A percentile compares a stretch with the other conserved stretches of the same genome.
These are phyloP conservation scores for Hypholoma fasciculare DNA, from an alignment of 768 basidiomycete genomes.

Conservation along the genomic window DNA sequence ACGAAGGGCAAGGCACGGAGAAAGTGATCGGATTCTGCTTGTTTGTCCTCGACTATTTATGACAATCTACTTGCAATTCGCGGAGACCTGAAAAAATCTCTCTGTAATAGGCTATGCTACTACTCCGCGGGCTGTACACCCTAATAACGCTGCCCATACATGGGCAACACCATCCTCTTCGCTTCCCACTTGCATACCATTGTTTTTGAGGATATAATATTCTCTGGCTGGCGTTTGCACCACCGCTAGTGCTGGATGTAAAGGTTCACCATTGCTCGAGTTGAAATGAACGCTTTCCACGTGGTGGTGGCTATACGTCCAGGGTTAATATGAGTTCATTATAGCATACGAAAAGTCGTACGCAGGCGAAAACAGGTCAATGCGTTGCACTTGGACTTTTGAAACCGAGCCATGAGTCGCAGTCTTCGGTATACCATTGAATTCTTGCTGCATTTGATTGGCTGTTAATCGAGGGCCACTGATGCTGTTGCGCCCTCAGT, in stretches of 20 bases:
- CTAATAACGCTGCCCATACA: constrained; percentile 62
- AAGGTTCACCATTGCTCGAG: constrained; percentile 32
- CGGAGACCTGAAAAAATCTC: no score
- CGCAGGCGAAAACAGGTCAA: constrained; percentile 69
- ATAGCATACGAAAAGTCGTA: constrained; percentile 28
- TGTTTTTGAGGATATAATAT: constrained; percentile 71
- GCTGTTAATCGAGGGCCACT: constrained; percentile 72
- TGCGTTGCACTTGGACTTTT: constrained; percentile 16
- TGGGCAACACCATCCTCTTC: constrained; percentile 72
- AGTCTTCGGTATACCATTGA: constrained; percentile 45
- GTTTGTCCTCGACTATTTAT: not conserved
- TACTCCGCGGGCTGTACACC: constrained; percentile 35
- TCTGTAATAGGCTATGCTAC: not conserved
- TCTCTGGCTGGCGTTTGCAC: constrained; percentile 71
- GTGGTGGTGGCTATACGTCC: constrained; percentile 59
- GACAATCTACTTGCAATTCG: no score
- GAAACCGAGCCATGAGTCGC: not conserved
- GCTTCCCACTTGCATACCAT: constrained; percentile 74
- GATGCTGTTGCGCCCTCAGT: constrained; percentile 40
- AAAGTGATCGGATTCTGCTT: not conserved
- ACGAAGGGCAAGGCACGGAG: constrained; percentile 7
- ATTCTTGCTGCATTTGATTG: constrained; percentile 71
- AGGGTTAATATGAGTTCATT: not conserved
- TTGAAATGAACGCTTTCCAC: constrained; percentile 76
- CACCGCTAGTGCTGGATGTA: constrained; percentile 66